Base-by-base conservation (phyloP, 306 rosid species). In the Vigna angularis region DNA sequence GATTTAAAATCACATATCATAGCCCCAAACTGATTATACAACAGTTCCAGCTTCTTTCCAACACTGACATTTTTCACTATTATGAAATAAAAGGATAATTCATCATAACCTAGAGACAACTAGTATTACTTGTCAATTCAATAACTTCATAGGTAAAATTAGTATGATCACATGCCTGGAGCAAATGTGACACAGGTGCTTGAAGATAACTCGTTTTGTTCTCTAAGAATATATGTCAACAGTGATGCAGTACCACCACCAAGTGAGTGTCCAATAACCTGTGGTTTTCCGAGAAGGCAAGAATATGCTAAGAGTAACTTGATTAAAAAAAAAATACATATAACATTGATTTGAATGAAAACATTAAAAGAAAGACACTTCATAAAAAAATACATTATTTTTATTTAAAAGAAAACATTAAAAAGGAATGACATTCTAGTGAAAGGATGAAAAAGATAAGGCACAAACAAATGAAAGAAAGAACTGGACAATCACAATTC, bases 161-260 rank as follows among this genome's bases (percentile, higher is more conserved):
- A 56, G 52, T 44, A 55, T 18, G 28, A 70, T 55, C 55, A 67
- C 83, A 76, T 85, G 80, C 98, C 98, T 84, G 98, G 94, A 79
- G 89, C 98, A 87, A 91, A 91, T 74, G 94, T 75, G 69, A 93
- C 77, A 62, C 96, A 89, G 36, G 83, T 88, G 78, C 70, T 74
- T 38, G 90, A 86, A 45, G 90, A 88, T 34, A 93, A 82, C 53
- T 89, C 96, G 61, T 86, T 95, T 32, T 81, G 88, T 77, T 93
- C 98, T 82, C 91, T 87, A 30, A 93, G 90, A 72, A 91, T 89
- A 83, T 89, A 95, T 13, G 98, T 84, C 47, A 93, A 83, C 32
- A 91, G 82, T 1, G 96, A 93, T 67, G 98, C 98, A 57, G 98
- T 91, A 66, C 98, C 98, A 65, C 96, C 96, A 40, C 96, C 96